phyloP scores from a whole-genome alignment of 148 eudicot genomes.

The Arctostaphylos glauca region DNA sequence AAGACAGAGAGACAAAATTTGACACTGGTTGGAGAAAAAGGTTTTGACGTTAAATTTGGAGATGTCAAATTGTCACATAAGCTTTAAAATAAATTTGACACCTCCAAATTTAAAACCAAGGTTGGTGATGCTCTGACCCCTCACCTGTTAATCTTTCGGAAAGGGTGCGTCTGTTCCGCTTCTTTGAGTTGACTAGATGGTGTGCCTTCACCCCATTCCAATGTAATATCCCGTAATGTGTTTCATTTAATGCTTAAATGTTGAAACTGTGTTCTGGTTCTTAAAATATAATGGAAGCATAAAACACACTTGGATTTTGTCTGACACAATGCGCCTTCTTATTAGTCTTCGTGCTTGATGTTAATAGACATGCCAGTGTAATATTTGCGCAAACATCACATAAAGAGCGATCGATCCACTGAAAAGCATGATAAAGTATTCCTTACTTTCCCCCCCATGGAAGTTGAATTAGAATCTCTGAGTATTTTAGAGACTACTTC shows the following conservation, averaged over 20 bases:
- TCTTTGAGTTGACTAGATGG: background rate
- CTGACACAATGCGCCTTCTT: background rate
- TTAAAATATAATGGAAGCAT: background rate
- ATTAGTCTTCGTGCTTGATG: background rate
- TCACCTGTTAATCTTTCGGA: background rate
- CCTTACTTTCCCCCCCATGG: background rate
- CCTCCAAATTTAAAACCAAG: too few species aligned
- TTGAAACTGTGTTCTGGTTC: background rate
- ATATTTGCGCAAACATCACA: background rate
- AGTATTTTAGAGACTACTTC: background rate
- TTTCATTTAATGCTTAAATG: background rate
- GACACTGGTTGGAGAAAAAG: too few species aligned
- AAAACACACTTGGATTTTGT: background rate
- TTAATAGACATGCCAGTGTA: background rate
- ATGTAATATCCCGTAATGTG: background rate
- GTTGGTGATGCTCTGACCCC: background rate
- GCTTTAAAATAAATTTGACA: too few species aligned
- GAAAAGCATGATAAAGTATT: background rate
- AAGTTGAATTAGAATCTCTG: background rate
- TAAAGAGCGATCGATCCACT: background rate
- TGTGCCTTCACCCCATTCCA: background rate
- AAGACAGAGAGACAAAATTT: too few species aligned
- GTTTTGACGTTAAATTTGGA: too few species aligned
- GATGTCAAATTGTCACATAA: too few species aligned
- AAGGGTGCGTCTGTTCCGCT: background rate